These are phyloP conservation scores for Candida schatavii DNA, from an alignment of 805 yeast genomes.

Conservation along the genomic window DNA sequence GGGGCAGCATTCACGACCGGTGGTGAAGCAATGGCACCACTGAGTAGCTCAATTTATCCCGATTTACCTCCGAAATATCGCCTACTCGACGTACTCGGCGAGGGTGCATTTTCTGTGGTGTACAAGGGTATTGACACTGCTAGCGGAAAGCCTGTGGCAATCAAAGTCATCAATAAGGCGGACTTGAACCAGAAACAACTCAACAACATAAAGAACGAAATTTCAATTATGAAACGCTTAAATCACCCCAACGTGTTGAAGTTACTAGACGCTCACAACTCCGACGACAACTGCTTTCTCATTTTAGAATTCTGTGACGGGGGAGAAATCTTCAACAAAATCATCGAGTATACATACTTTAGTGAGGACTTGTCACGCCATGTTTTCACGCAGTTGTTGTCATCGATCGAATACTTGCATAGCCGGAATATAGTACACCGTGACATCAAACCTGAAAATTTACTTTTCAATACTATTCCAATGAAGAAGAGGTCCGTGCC, in stretches of 20 bases:
- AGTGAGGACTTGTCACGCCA: constrained; percentile 71
- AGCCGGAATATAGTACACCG: constrained; percentile 69
- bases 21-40: neutral
- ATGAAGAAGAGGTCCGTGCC: constrained; percentile 32
- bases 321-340: constrained; percentile 79
- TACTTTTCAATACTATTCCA: constrained; percentile 58
- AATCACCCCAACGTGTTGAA: constrained; percentile 60
- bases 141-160: constrained; percentile 53
- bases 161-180: constrained; percentile 69
- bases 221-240: constrained; percentile 65
- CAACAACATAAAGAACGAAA: constrained; percentile 64
- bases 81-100: constrained; percentile 49
- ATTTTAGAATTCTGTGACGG: constrained; percentile 69
- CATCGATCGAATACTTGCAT: constrained; percentile 68
- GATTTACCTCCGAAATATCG: constrained; percentile 30
- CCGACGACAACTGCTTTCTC: constrained; percentile 54
- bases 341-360: constrained; percentile 73
- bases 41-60: constrained; percentile 10
- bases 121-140: constrained; percentile 60
- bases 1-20: neutral
- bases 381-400: constrained; percentile 68
- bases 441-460: constrained; percentile 80
- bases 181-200: constrained; percentile 51
- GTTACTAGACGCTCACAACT: constrained; percentile 52
- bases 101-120: constrained; percentile 90